Conservation (phyloP, 1,284 basidiomycete species). For the Trichosporon coremiiforme region DNA sequence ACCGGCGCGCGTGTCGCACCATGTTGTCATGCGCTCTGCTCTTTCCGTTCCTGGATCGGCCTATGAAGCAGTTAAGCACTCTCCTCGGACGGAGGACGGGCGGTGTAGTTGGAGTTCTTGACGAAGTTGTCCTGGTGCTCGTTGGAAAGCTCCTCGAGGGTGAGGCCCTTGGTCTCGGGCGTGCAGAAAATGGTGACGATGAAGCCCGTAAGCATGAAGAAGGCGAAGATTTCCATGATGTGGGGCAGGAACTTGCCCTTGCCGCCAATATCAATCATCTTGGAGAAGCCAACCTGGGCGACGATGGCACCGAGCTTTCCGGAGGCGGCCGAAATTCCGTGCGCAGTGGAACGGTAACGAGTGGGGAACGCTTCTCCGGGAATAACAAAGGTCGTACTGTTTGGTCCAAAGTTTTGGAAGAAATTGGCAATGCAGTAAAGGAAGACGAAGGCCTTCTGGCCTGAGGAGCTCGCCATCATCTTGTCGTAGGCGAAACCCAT, state of each 20-base stretch:
- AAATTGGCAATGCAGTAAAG: constrained; percentile 58
- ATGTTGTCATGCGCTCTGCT: too few relatives aligned
- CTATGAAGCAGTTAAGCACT: constrained; percentile 13
- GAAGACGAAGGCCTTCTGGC: constrained; percentile 62
- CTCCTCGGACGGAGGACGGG: not conserved
- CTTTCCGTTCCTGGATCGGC: too few relatives aligned
- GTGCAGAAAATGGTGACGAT: constrained; percentile 73
- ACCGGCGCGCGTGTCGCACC: too few relatives aligned
- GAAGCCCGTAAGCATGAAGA: constrained; percentile 75
- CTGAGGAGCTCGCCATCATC: constrained; percentile 62
- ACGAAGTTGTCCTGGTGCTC: constrained; percentile 70
- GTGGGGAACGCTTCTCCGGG: constrained; percentile 87
- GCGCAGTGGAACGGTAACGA: constrained; percentile 76
- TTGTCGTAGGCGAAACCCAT: constrained; percentile 72
- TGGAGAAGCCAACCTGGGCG: constrained; percentile 75
- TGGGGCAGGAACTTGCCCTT: constrained; percentile 61
- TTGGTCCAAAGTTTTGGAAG: constrained; percentile 66
- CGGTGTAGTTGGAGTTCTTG: constrained; percentile 30
- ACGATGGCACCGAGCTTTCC: constrained; percentile 83
- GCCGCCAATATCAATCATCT: constrained; percentile 69
- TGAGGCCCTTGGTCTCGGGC: constrained; percentile 70
- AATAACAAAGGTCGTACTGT: constrained; percentile 77
- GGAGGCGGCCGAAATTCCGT: constrained; percentile 80
- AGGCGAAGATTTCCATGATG: constrained; percentile 64
- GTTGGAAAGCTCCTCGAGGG: constrained; percentile 69